Percentiles rank a stretch among this genome's conserved stretches.
Evolutionary conservation across 129 eudicot species (phyloP).

Genomic region (Artemisia annua): DNA sequence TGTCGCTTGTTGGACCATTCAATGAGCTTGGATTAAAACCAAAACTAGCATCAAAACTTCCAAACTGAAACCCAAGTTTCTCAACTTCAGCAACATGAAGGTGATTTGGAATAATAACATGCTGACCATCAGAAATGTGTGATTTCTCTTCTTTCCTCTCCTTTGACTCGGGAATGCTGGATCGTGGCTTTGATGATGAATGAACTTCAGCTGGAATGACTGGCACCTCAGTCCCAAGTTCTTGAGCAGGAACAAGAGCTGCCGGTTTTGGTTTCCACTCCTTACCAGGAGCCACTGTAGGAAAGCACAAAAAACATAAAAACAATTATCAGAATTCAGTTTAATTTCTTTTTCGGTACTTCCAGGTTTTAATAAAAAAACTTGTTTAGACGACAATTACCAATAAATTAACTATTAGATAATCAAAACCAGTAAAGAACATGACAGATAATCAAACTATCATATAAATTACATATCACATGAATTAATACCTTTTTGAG

Average conservation of each 20-base stretch:
- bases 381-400: too few species aligned
- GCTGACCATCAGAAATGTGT: constrained; percentile 50
- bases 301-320: constrained; percentile 13
- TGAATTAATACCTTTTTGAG: constrained; percentile 33
- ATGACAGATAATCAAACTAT: neutral
- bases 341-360: constrained; percentile 7
- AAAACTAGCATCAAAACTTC: constrained; percentile 85
- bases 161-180: constrained; percentile 38
- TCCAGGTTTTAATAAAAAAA: neutral
- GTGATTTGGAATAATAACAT: constrained; percentile 85
- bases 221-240: constrained; percentile 43
- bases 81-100: constrained; percentile 85
- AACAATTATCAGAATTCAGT: neutral
- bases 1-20: constrained; percentile 36
- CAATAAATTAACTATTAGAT: neutral
- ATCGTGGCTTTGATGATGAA: constrained; percentile 30
- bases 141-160: constrained; percentile 42
- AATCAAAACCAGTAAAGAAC: neutral
- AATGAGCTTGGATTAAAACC: constrained; percentile 36
- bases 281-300: constrained; percentile 54
- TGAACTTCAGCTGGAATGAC: constrained; percentile 31
- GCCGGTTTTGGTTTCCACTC: constrained; percentile 89
- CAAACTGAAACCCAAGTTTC: constrained; percentile 80
- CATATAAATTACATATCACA: neutral
- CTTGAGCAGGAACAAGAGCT: constrained; percentile 45